A percentile compares a stretch with the other conserved stretches of the same genome.
These are phyloP conservation scores for Cutaneotrichosporon curvatum DNA, from an alignment of 1,284 basidiomycete genomes.

Conservation along the genomic window DNA sequence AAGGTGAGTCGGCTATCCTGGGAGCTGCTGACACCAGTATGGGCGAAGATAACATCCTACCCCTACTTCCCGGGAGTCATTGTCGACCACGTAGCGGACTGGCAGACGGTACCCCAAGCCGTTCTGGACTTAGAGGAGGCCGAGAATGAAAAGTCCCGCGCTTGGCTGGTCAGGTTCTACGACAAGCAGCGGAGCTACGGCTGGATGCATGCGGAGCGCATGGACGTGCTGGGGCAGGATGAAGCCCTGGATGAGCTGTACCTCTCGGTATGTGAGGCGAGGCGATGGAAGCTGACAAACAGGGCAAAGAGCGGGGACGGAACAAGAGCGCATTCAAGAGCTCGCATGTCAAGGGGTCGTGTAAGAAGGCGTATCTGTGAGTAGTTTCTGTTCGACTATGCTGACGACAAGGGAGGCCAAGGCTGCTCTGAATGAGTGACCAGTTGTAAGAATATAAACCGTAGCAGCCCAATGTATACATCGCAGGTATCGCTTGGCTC, in stretches of 20 bases:
- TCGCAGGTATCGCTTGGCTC: no score
- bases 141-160: conserved; percentile 15
- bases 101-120: conserved; percentile 51
- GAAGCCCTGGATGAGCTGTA: conserved; percentile 38
- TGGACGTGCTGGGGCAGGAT: conserved; percentile 56
- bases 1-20: conserved; percentile 25
- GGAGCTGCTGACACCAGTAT: conserved; percentile 27
- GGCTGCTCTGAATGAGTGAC: background rate
- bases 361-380: conserved; percentile 28
- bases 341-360: conserved; percentile 10
- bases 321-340: conserved; percentile 20
- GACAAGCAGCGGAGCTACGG: conserved; percentile 58
- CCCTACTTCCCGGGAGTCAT: conserved; percentile 47
- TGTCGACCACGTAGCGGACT: conserved; percentile 45
- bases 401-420: conserved; percentile 1
- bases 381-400: conserved; percentile 1
- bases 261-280: conserved; percentile 11
- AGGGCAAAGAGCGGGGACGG: conserved; percentile 27
- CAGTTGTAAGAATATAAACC: background rate
- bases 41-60: conserved; percentile 40
- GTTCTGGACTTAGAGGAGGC: conserved; percentile 47
- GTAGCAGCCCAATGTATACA: background rate
- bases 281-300: conserved; percentile 1
- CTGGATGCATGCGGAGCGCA: conserved; percentile 51
- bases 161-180: conserved; percentile 60